Percentiles rank a stretch among this genome's conserved stretches.
These are phyloP conservation scores for Ochetophila trinervis DNA, from an alignment of 306 rosid genomes.

Conservation along the genomic window DNA sequence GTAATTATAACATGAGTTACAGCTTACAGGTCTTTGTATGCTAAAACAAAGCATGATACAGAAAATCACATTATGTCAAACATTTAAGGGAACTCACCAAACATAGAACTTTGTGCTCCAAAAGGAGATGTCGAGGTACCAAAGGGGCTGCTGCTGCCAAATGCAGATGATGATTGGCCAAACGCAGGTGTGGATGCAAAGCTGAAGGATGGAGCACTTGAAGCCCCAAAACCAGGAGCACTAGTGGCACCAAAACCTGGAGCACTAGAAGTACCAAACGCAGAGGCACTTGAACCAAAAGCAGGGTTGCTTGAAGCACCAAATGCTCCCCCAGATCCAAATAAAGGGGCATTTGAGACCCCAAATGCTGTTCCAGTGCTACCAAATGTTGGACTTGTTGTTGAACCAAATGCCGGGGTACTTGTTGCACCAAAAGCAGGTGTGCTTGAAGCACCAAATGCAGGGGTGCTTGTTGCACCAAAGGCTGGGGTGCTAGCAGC, in stretches of 20 bases:
- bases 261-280: slow-evolving; percentile 50
- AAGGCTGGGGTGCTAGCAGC: slow-evolving; percentile 40
- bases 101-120: slow-evolving; percentile 76
- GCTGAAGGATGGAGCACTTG: slow-evolving; percentile 68
- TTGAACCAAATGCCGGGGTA: slow-evolving; percentile 53
- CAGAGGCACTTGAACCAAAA: slow-evolving; percentile 33
- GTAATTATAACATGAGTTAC: background rate
- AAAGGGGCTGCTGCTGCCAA: slow-evolving; percentile 73
- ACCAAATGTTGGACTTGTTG: slow-evolving; percentile 64
- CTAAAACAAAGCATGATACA: background rate
- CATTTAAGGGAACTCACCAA: slow-evolving; percentile 49
- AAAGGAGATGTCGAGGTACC: slow-evolving; percentile 61
- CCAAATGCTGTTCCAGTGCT: slow-evolving; percentile 65
- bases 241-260: slow-evolving; percentile 54
- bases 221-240: slow-evolving; percentile 68
- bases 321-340: slow-evolving; percentile 70
- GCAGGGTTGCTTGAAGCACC: slow-evolving; percentile 60
- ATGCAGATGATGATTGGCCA: slow-evolving; percentile 72
- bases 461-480: slow-evolving; percentile 36
- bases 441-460: slow-evolving; percentile 40
- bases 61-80: background rate
- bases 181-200: slow-evolving; percentile 57
- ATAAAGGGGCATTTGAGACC: slow-evolving; percentile 49
- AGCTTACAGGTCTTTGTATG: background rate
- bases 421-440: slow-evolving; percentile 50